phyloP scores from a whole-genome alignment of 2,329 filamentous ascomycete genomes.

The Daldinia sp. region DNA sequence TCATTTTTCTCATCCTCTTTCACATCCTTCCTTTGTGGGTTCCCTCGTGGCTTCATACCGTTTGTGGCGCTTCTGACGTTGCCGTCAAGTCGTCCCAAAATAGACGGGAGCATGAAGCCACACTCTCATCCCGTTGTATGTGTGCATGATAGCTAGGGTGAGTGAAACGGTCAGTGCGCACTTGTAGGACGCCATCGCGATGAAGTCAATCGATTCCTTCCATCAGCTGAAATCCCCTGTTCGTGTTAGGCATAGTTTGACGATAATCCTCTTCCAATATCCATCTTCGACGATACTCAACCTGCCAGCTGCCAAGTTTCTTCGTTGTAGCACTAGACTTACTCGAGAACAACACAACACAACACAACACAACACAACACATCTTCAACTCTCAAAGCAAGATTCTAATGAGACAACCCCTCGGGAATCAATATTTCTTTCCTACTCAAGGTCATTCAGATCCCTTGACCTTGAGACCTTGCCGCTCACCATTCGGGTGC shows the following conservation, averaged over 20 bases:
- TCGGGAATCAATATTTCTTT: neutral
- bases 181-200: neutral
- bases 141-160: neutral
- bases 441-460: neutral
- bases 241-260: neutral
- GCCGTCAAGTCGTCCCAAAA: neutral
- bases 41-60: neutral
- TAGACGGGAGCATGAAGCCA: neutral
- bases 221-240: neutral
- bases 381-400: neutral
- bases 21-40: too few species aligned
- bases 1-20: neutral
- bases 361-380: too few species aligned
- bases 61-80: neutral
- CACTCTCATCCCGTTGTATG: neutral
- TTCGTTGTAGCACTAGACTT: neutral
- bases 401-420: neutral
- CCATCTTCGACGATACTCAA: neutral
- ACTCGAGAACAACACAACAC: neutral
- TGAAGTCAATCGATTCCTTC: neutral
- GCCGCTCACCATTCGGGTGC: neutral
- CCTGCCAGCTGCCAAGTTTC: neutral
- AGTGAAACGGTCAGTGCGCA: neutral
- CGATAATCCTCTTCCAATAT: too few species aligned
- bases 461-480: neutral